Evolutionary conservation across 305 asterid species (phyloP).

Genomic region (Petunia hybrid): DNA sequence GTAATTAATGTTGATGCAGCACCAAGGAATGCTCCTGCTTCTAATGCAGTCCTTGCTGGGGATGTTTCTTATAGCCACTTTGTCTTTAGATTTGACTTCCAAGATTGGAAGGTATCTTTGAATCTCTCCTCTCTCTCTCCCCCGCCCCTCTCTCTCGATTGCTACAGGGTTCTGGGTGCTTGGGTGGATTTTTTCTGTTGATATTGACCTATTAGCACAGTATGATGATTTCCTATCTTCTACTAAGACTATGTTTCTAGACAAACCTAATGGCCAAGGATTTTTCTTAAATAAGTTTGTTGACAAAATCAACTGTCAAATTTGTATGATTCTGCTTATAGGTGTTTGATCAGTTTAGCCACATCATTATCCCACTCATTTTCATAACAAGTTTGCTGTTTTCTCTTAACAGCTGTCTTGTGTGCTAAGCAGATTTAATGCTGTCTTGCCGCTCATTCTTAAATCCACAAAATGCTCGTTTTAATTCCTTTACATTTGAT

Average conservation of each 20-base stretch:
- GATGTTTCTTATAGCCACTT: conserved; percentile 73
- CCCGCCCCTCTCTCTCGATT: background rate
- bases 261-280: conserved; percentile 26
- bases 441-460: background rate
- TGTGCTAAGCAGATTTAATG: background rate
- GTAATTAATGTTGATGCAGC: conserved; percentile 51
- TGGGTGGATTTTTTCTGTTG: conserved; percentile 26
- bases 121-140: background rate
- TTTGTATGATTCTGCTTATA: background rate
- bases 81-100: conserved; percentile 76
- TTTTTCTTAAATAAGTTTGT: background rate
- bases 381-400: background rate
- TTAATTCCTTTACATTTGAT: background rate
- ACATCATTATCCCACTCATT: background rate
- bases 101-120: conserved; percentile 90
- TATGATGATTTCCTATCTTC: background rate
- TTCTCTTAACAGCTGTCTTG: background rate
- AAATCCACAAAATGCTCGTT: background rate
- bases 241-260: background rate
- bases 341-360: conserved; percentile 26
- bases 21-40: conserved; percentile 88
- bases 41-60: conserved; percentile 70
- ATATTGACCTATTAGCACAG: conserved; percentile 3
- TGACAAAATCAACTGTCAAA: background rate
- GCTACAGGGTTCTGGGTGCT: background rate